Evolutionary conservation across 164 flowering plant species (phyloP).

Genomic region (Saururus chinensis): DNA sequence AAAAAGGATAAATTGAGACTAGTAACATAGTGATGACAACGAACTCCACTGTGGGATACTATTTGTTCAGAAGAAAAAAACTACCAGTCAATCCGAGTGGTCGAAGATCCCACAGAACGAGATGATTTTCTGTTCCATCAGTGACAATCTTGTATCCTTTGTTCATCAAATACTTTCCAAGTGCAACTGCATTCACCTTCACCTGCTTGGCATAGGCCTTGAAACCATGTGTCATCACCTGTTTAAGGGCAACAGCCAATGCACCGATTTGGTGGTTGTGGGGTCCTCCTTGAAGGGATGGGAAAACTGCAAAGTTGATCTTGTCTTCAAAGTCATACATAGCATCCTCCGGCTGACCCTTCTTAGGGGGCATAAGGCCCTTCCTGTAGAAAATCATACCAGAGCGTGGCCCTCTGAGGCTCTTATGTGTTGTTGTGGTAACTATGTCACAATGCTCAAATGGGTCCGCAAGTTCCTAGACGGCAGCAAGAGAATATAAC

Average conservation of each 20-base stretch:
- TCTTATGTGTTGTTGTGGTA: conserved; percentile 98
- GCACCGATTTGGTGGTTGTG: conserved; percentile 99
- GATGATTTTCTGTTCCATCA: conserved; percentile 98
- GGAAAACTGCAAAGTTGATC: conserved; percentile 97
- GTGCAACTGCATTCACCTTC: conserved; percentile 94
- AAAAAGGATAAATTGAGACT: neutral
- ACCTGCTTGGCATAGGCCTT: conserved; percentile 98
- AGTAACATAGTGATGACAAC: no score
- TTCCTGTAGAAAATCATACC: conserved; percentile 99
- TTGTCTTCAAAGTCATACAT: conserved; percentile 92
- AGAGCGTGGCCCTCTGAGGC: conserved; percentile 94
- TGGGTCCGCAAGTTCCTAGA: conserved; percentile 93
- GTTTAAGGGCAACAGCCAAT: conserved; percentile 94
- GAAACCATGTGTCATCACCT: conserved; percentile 73
- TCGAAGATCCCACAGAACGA: conserved; percentile 99
- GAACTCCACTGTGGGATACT: no score
- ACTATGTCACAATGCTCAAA: conserved; percentile 93
- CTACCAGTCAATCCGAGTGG: conserved; percentile 99
- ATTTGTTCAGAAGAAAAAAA: neutral
- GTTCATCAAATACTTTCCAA: conserved; percentile 81
- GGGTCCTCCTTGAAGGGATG: conserved; percentile 98
- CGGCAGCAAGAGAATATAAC: neutral
- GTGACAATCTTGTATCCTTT: conserved; percentile 94
- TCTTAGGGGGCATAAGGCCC: conserved; percentile 96
- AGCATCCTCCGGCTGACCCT: conserved; percentile 96